phyloP scores from a whole-genome alignment of 495 filamentous ascomycete genomes.

The Hypoxylon intermedium region DNA sequence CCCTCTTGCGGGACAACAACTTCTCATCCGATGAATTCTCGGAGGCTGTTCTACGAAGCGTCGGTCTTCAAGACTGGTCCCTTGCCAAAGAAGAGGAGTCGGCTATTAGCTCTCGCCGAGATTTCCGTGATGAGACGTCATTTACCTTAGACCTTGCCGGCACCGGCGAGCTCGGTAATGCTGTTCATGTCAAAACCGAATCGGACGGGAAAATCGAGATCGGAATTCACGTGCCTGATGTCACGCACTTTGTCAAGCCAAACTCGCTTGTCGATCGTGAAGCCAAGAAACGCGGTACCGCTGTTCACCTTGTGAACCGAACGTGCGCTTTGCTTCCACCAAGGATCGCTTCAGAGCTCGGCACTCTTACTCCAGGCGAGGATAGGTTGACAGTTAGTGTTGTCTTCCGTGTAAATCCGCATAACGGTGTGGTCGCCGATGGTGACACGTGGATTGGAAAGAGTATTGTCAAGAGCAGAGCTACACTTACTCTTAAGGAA shows the following conservation, averaged over 20 bases:
- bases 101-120: conserved; percentile 75
- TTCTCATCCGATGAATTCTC: conserved; percentile 97
- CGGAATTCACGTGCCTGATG: conserved; percentile 93
- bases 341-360: conserved; percentile 82
- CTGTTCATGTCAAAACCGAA: conserved; percentile 85
- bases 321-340: conserved; percentile 89
- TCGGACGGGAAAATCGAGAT: conserved; percentile 87
- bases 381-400: conserved; percentile 92
- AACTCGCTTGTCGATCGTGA: conserved; percentile 97
- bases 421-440: conserved; percentile 76
- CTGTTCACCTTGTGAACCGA: conserved; percentile 90
- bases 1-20: conserved; percentile 96
- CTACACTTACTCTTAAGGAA: conserved; percentile 81
- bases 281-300: conserved; percentile 96
- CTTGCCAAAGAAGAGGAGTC: conserved; percentile 81
- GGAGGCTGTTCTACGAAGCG: conserved; percentile 91
- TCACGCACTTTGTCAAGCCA: conserved; percentile 94
- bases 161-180: conserved; percentile 84
- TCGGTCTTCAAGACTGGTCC: conserved; percentile 91
- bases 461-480: conserved; percentile 87
- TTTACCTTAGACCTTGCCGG: conserved; percentile 92
- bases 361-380: conserved; percentile 82
- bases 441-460: conserved; percentile 94
- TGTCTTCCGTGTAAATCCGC: conserved; percentile 83
- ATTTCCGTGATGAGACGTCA: conserved; percentile 87